These are phyloP conservation scores for Talaromyces islandicus DNA, from an alignment of 2,329 filamentous ascomycete species.

Conservation along the genomic window DNA sequence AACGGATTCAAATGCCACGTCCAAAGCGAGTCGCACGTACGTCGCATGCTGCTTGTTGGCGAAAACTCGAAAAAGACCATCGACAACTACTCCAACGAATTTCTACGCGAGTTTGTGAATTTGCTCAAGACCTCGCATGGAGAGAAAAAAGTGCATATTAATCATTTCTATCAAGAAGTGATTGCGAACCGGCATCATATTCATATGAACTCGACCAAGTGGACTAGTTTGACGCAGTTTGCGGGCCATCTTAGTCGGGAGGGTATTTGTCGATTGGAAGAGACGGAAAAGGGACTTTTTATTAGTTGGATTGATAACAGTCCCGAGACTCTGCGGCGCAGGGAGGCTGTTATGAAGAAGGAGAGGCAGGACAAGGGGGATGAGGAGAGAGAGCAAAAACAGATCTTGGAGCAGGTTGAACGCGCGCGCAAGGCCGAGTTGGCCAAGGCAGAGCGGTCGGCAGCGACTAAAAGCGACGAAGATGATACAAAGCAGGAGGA, in stretches of 20 bases:
- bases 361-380: slow-evolving; percentile 86
- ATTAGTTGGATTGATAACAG: slow-evolving; percentile 90
- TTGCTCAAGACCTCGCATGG: slow-evolving; percentile 78
- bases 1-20: slow-evolving; percentile 89
- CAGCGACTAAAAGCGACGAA: slow-evolving; percentile 19
- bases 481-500: slow-evolving; percentile 47
- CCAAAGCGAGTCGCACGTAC: slow-evolving; percentile 76
- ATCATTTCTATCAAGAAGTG: slow-evolving; percentile 93
- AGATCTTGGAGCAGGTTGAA: slow-evolving; percentile 78
- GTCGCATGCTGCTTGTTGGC: slow-evolving; percentile 82
- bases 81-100: slow-evolving; percentile 73
- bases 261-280: slow-evolving; percentile 83
- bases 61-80: slow-evolving; percentile 82
- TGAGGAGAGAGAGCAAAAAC: slow-evolving; percentile 77
- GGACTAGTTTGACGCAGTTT: slow-evolving; percentile 83
- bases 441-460: slow-evolving; percentile 2
- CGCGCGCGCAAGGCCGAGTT: slow-evolving; percentile 58
- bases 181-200: slow-evolving; percentile 76
- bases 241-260: slow-evolving; percentile 80
- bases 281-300: slow-evolving; percentile 75
- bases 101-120: slow-evolving; percentile 70
- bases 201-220: slow-evolving; percentile 91
- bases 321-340: slow-evolving; percentile 71
- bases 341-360: slow-evolving; percentile 75
- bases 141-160: slow-evolving; percentile 82